A percentile compares a stretch with the other conserved stretches of the same genome.
phyloP scores from a whole-genome alignment of 352 stramenopile genomes.

The Globisporangium apiculatum region DNA sequence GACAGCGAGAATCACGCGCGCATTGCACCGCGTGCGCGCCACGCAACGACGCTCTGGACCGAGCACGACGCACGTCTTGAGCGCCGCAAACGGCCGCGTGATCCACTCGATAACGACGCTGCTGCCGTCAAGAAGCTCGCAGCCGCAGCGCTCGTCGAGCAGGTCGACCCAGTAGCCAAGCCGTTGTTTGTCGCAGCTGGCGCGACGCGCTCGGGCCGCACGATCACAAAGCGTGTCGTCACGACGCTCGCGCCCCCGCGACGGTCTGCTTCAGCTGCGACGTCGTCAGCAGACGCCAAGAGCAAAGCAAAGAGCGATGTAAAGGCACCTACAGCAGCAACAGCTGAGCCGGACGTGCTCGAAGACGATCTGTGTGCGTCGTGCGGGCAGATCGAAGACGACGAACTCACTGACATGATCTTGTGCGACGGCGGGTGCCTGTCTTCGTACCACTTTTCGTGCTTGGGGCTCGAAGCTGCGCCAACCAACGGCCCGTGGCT shows the following conservation, averaged over 20 bases:
- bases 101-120: slow-evolving; percentile 16
- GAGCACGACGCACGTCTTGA: slow-evolving; percentile 35
- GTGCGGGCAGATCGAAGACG: slow-evolving; percentile 81
- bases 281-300: slow-evolving; percentile 1
- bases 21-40: slow-evolving; percentile 31
- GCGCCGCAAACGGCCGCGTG: slow-evolving; percentile 23
- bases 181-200: slow-evolving; percentile 53
- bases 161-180: slow-evolving; percentile 2
- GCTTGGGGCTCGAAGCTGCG: slow-evolving; percentile 69
- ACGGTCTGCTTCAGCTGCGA: slow-evolving; percentile 4
- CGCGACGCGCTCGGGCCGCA: slow-evolving; percentile 54
- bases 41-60: slow-evolving; percentile 31
- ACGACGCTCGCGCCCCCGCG: slow-evolving; percentile 23
- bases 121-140: background rate
- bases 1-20: slow-evolving; percentile 16
- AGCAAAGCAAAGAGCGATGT: slow-evolving; percentile 32
- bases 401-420: slow-evolving; percentile 77
- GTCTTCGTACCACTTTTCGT: slow-evolving; percentile 91
- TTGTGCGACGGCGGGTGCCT: slow-evolving; percentile 91
- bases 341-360: slow-evolving; percentile 19
- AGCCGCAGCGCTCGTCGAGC: background rate
- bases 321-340: background rate
- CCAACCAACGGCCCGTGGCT: slow-evolving; percentile 81
- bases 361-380: slow-evolving; percentile 74
- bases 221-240: slow-evolving; percentile 55